Percentiles rank a stretch among this genome's conserved stretches.
phyloP scores from a whole-genome alignment of 768 basidiomycete genomes.

The Cyclocybe cylindracea region DNA sequence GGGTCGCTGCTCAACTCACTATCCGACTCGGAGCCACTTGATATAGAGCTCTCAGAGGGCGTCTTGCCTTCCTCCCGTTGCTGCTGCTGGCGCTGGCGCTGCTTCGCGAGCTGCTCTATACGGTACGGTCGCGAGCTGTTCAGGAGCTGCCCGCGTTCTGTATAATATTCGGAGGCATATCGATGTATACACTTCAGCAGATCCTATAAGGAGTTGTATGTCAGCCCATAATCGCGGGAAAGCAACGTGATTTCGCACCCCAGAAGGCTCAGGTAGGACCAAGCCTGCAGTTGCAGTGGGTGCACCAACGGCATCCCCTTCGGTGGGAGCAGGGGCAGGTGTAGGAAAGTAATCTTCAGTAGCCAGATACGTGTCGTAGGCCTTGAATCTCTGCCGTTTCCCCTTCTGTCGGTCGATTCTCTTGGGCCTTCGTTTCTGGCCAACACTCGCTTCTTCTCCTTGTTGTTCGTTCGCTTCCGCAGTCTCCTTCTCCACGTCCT shows the following conservation, averaged over 20 bases:
- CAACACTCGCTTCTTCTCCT: conserved; percentile 10
- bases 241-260: neutral
- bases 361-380: neutral
- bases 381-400: conserved; percentile 44
- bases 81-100: neutral
- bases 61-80: conserved; percentile 7
- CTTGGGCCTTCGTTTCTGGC: conserved; percentile 20
- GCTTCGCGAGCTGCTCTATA: conserved; percentile 26
- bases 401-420: conserved; percentile 26
- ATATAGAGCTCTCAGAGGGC: neutral
- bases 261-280: conserved; percentile 39
- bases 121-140: conserved; percentile 51
- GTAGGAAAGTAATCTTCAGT: conserved; percentile 58
- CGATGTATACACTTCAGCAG: conserved; percentile 51
- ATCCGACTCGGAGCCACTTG: neutral
- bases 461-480: conserved; percentile 12
- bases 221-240: neutral
- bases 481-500: conserved; percentile 14
- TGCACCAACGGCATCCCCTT: neutral
- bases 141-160: conserved; percentile 57
- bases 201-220: conserved; percentile 32
- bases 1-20: too few species aligned
- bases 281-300: neutral
- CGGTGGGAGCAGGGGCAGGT: neutral
- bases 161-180: conserved; percentile 55